phyloP scores from a whole-genome alignment of 805 yeast species.

The Debaryomyces maramus region DNA sequence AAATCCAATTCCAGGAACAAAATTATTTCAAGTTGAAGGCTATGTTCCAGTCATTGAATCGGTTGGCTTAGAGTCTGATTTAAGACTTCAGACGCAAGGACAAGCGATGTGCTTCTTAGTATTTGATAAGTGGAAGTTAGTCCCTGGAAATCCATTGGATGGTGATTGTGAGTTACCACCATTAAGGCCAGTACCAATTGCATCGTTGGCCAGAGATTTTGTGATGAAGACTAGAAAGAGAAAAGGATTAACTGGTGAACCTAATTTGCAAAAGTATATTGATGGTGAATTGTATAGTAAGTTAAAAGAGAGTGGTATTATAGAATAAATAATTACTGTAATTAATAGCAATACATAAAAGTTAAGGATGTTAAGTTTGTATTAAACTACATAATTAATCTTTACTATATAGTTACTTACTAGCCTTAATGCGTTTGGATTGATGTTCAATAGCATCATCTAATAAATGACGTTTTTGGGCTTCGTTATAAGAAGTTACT shows the following conservation, averaged over 20 bases:
- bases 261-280: slow-evolving; percentile 63
- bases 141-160: slow-evolving; percentile 93
- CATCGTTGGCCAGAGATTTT: slow-evolving; percentile 81
- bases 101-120: slow-evolving; percentile 67
- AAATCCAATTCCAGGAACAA: slow-evolving; percentile 70
- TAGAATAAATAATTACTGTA: slow-evolving; percentile 2
- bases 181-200: slow-evolving; percentile 70
- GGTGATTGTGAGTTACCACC: slow-evolving; percentile 59
- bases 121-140: slow-evolving; percentile 71
- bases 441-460: neutral
- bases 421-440: neutral
- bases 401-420: neutral
- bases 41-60: slow-evolving; percentile 87
- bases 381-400: neutral
- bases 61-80: slow-evolving; percentile 83
- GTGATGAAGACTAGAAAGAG: slow-evolving; percentile 85
- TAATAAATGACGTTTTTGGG: neutral
- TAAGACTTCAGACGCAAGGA: slow-evolving; percentile 75
- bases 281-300: slow-evolving; percentile 58
- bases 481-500: too few species aligned
- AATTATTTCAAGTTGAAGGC: slow-evolving; percentile 60
- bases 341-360: neutral
- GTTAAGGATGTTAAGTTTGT: neutral
- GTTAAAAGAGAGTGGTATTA: slow-evolving; percentile 49
- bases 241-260: slow-evolving; percentile 80